These are phyloP conservation scores for Fomitopsis schrenkii DNA, from an alignment of 1,284 basidiomycete species.

Conservation along the genomic window DNA sequence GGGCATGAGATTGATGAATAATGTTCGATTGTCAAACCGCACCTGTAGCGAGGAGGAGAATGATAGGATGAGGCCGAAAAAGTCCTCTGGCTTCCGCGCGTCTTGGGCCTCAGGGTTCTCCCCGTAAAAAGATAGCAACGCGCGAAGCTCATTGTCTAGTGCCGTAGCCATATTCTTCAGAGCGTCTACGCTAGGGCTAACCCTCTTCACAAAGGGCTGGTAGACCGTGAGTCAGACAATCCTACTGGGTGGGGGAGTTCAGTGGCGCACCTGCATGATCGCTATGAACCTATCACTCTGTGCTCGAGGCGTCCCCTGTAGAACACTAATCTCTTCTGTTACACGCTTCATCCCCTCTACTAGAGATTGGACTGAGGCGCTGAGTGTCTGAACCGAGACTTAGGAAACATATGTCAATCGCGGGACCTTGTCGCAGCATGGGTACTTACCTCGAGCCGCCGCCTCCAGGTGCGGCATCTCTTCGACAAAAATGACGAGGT, in stretches of 20 bases:
- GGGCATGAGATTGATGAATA: not conserved
- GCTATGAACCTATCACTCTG: slow-evolving; percentile 57
- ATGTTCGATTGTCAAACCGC: not conserved
- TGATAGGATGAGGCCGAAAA: slow-evolving; percentile 69
- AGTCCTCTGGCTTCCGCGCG: slow-evolving; percentile 70
- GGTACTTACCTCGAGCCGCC: slow-evolving; percentile 66
- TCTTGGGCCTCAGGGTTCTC: slow-evolving; percentile 60
- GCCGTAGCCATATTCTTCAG: slow-evolving; percentile 57
- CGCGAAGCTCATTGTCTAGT: slow-evolving; percentile 56
- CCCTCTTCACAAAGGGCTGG: slow-evolving; percentile 56
- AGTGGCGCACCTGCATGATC: slow-evolving; percentile 58
- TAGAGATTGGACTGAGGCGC: slow-evolving; percentile 56
- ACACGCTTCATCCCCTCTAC: slow-evolving; percentile 56
- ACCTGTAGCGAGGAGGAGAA: slow-evolving; percentile 76
- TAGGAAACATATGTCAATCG: not conserved
- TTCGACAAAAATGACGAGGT: slow-evolving; percentile 71
- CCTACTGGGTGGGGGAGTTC: not conserved
- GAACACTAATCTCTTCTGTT: slow-evolving; percentile 48
- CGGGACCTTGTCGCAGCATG: not conserved
- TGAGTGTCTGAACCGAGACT: slow-evolving; percentile 71
- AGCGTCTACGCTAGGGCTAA: slow-evolving; percentile 51
- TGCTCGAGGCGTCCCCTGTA: slow-evolving; percentile 31
- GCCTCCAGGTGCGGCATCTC: slow-evolving; percentile 81
- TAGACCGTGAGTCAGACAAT: not conserved
- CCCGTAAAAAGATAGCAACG: slow-evolving; percentile 68